Evolutionary conservation across 768 basidiomycete genomes (phyloP), one percentile per base, ranked within the genome.

Genomic region (Tricholoma sp.): DNA sequence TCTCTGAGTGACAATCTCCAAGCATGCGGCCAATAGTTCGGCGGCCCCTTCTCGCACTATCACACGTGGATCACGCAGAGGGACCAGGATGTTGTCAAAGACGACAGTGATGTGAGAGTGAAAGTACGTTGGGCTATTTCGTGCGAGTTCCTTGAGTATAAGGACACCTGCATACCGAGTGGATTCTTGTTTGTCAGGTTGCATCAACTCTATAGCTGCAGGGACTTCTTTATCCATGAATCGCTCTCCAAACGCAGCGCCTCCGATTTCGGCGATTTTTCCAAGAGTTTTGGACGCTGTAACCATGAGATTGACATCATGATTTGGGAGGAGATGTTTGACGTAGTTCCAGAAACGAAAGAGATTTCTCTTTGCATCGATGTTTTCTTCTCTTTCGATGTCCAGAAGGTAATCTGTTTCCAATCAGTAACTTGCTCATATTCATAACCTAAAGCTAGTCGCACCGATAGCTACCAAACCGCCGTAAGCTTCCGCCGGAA

Each of bases 1-100:
- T 66, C 93, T 75, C 61, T 81, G 76, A 24, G 83, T 83, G 9
- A 96, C 85, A 57, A 98, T 96, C 64, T 93, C 89, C 49, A 98
- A 73, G 69, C 94, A 96, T 1, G 89, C 90, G 0, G 94, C 92
- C n/a, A 99, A 78, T 4, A 98, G 81, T 63, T 96, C 92, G 0
- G 94, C 93, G 0, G 95, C 94, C 31, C 91, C 90, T 71, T 98
- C 96, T 56, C 96, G 78, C 11, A 98, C 92, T 67, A 92, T 88
- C 50, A 94, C 83, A 54, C 94, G 85, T 16, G 89, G 80, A 69
- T 99, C 97, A 45, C 95, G 79, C 21, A 99, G 72, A 4, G 95
- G 92, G 1, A 89, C 84, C 60, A 97, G 86, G 55, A 99, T 93
- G 71, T 94, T 94, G 69, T 94, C 94, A 52, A 98, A 87, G 11